A percentile compares a stretch with the other conserved stretches of the same genome.
These are phyloP conservation scores for Pyrus pyrifolia DNA, from an alignment of 306 rosid genomes.

Conservation along the genomic window DNA sequence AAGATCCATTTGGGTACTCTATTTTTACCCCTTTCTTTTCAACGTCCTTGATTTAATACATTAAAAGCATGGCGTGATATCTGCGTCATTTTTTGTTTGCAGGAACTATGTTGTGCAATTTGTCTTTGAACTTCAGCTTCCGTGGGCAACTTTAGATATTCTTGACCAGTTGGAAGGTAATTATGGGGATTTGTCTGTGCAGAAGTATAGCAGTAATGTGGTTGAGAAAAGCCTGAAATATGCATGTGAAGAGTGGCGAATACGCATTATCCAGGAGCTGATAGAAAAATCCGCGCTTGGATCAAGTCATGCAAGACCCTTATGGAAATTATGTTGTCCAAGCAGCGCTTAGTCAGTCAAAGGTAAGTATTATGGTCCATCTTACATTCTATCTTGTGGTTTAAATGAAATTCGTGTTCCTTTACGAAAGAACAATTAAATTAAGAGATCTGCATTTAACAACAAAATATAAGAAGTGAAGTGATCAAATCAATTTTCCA, in stretches of 20 bases:
- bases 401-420: not conserved
- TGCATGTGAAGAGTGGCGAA: slow-evolving; percentile 16
- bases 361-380: slow-evolving; percentile 22
- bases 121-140: slow-evolving; percentile 36
- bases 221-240: slow-evolving; percentile 44
- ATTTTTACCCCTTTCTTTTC: not conserved
- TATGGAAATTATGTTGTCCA: slow-evolving; percentile 51
- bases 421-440: not conserved
- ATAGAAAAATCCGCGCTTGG: slow-evolving; percentile 24
- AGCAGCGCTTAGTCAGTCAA: slow-evolving; percentile 33
- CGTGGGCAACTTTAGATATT: slow-evolving; percentile 32
- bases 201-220: slow-evolving; percentile 53
- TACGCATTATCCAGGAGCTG: slow-evolving; percentile 30
- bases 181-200: slow-evolving; percentile 40
- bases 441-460: not conserved
- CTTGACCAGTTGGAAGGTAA: slow-evolving; percentile 38
- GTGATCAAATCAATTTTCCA: not conserved
- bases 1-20: slow-evolving; percentile 54
- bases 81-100: not conserved
- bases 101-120: slow-evolving; percentile 65
- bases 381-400: not conserved
- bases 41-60: not conserved
- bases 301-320: slow-evolving; percentile 52
- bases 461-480: not conserved
- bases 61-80: not conserved